Conservation (phyloP, 2,329 filamentous ascomycete genomes). For the Colletotrichum tropicicola region DNA sequence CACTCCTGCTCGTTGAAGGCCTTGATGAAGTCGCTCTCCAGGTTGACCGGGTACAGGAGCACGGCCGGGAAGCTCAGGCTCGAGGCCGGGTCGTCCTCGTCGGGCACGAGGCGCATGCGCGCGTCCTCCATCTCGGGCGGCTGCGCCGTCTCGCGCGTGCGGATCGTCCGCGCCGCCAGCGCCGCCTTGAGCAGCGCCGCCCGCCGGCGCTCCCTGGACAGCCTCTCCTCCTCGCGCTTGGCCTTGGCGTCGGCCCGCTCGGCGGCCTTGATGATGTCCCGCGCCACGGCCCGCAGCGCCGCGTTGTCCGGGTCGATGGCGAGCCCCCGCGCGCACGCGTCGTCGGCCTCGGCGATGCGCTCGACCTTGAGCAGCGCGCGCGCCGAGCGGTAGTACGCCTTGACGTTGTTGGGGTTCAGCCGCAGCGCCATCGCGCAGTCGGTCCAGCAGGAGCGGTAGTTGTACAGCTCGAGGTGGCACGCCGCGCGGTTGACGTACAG, state of each 20-base stretch:
- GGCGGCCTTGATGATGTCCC: conserved; percentile 70
- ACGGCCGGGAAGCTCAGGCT: conserved; percentile 80
- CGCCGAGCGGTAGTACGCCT: conserved; percentile 89
- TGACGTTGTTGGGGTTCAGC: conserved; percentile 83
- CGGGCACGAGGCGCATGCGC: conserved; percentile 71
- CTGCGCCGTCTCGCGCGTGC: conserved; percentile 70
- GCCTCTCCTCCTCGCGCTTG: conserved; percentile 63
- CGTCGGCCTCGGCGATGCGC: conserved; percentile 81
- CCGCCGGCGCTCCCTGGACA: conserved; percentile 64
- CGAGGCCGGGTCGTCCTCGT: conserved; percentile 78
- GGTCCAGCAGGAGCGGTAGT: conserved; percentile 85
- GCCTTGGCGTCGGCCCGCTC: conserved; percentile 63
- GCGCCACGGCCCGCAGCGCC: conserved; percentile 68
- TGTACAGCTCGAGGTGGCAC: conserved; percentile 87
- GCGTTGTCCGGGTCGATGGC: conserved; percentile 76
- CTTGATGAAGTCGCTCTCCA: conserved; percentile 92
- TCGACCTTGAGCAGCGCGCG: conserved; percentile 81
- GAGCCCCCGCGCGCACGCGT: conserved; percentile 79
- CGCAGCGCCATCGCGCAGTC: conserved; percentile 85
- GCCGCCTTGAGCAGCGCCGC: conserved; percentile 71
- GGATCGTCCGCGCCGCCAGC: conserved; percentile 75
- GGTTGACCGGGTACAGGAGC: conserved; percentile 83
- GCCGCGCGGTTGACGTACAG: conserved; percentile 89
- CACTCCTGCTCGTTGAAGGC: conserved; percentile 81
- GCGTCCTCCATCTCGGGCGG: conserved; percentile 92